Base-by-base conservation (phyloP, 2,329 filamentous ascomycete species). In the Didymella sp. region DNA sequence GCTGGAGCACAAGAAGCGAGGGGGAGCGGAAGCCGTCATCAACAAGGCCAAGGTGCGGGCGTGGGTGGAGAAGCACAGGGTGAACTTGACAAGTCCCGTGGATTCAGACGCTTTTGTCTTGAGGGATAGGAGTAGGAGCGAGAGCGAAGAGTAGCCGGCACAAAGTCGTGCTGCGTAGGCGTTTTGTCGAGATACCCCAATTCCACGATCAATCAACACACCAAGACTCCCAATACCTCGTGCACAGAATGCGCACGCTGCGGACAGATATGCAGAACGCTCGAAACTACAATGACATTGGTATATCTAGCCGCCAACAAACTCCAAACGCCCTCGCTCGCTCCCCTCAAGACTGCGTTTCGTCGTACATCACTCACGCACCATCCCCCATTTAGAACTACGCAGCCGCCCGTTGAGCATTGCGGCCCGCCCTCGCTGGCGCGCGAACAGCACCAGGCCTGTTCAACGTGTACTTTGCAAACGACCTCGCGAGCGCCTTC, bases 401-500 rank as follows among this genome's bases (percentile, higher is more conserved):
- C 30, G 73, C 72, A 43, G 66, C 71, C 41, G 68, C 70, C 41
- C 67, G 66, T 38, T 72, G 68, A 21, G 63, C 60, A 42, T 70
- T 67, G 45, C 71, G 62, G n/a, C 67, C 68, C 40, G 60, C 66
- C 44, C 70, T 64, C 13, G 59, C 50, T 15, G 67, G 61, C 15
- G 66, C 62, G 17, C 69, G 68, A 24, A 78, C 76, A 33, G 78
- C 77, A 33, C 79, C 80, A 35, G 80, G 79, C 38, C 77, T 65
- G 38, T 76, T 75, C 25, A 83, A 73, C 7, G 81, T 83, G 74
- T 98, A 99, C 81, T 99, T 99, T 70, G 95, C 92, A 80, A 99
- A 99, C 4, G 95, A 92, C 58, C 95, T 85, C 0, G 92, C 90
- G 41, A 99, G 84, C 15, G 95, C 92, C 82, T 96, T 97, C 85